Evolutionary conservation across 805 yeast genomes (phyloP).

Genomic region (Tetrapisispora fleetii): DNA sequence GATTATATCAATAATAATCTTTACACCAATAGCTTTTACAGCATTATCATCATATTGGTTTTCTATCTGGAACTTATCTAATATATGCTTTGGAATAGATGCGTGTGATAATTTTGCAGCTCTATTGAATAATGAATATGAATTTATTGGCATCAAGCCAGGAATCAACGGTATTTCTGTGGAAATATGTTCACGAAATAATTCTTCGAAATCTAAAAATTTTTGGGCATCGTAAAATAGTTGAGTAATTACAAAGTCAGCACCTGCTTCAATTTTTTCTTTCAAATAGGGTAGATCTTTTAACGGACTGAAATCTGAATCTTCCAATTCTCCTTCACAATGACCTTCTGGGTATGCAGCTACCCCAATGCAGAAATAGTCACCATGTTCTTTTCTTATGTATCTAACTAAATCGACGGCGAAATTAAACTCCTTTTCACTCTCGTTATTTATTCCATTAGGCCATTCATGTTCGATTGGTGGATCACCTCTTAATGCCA

Average conservation of each 20-base stretch:
- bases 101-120: conserved; percentile 89
- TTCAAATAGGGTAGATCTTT: conserved; percentile 70
- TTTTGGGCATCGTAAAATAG: conserved; percentile 80
- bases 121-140: conserved; percentile 69
- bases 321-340: conserved; percentile 67
- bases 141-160: conserved; percentile 86
- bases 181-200: conserved; percentile 36
- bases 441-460: conserved; percentile 29
- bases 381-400: conserved; percentile 60
- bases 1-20: conserved; percentile 54
- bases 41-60: conserved; percentile 65
- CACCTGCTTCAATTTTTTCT: conserved; percentile 88
- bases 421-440: conserved; percentile 54
- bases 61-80: conserved; percentile 42
- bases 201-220: conserved; percentile 54
- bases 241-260: conserved; percentile 87
- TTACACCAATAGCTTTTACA: conserved; percentile 78
- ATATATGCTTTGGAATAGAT: conserved; percentile 52
- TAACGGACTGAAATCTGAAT: conserved; percentile 49
- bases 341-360: conserved; percentile 99
- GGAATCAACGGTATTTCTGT: conserved; percentile 57
- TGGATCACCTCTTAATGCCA: conserved; percentile 94
- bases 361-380: conserved; percentile 86
- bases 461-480: conserved; percentile 49
- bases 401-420: conserved; percentile 85